Evolutionary conservation across 176 grass and related monocot species (phyloP), one percentile per base, ranked within the genome.

Genomic region (Themeda triandra): DNA sequence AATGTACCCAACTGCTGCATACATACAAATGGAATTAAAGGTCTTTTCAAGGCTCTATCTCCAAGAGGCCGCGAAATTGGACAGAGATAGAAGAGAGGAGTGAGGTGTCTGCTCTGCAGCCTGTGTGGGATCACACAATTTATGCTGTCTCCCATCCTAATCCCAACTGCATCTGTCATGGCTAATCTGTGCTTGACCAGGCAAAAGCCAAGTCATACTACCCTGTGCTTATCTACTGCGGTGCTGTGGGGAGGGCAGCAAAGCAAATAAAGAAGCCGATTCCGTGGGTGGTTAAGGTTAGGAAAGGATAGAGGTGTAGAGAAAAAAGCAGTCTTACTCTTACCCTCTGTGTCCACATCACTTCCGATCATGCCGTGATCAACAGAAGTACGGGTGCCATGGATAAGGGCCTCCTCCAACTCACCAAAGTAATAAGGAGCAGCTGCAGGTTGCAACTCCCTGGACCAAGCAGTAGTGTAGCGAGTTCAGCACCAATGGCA

Each of bases 321-420:
- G 59, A 72, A 66, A 86, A 90, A 79, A 36, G 73, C 56, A 75
- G 58, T 73, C 67, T 86, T 88, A 84, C 82, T 68, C 73, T 73
- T 90, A 82, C 78, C 70, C 85, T 77, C 79, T 73, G 62, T 73
- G 76, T 85, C 82, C 73, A 46, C 83, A 56, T 86, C 86, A 83
- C 81, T 58, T 91, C 64, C 59, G 31, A 91, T 88, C 88, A 85
- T 78, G 51, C 58, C 32, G 66, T 68, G 77, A 86, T 89, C 83
- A 73, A 79, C 68, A 80, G 64, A 76, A 71, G 75, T 80, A 56
- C 63, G 59, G 48, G 63, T 77, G 66, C 94, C 94, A 93, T 93
- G 94, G 85, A 96, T 89, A 87, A 91, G 88, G 87, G 94, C 94
- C 84, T 93, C 84, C 89, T 93, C 94, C 88, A 93, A 77, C 86